Evolutionary conservation across 31 red algal genomes (phyloP).

Genomic region (Endocladia muricata): DNA sequence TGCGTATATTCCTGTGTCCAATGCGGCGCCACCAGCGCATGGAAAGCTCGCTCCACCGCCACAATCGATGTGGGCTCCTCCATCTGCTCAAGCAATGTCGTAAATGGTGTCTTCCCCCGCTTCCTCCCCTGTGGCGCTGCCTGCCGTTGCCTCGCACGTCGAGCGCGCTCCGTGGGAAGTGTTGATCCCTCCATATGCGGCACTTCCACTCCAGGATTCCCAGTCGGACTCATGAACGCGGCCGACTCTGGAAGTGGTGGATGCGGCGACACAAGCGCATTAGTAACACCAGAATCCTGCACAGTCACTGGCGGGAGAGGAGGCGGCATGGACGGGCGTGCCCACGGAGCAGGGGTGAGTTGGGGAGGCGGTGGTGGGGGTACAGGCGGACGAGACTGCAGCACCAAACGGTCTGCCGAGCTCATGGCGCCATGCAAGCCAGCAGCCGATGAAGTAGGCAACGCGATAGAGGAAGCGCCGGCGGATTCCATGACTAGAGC

Average conservation of each 20-base stretch:
- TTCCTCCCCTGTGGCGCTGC: constrained; percentile 16
- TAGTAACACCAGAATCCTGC: neutral
- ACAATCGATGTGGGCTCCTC: constrained; percentile 22
- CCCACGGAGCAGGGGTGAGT: constrained; percentile 38
- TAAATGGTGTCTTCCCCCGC: constrained; percentile 20
- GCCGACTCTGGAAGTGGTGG: no score
- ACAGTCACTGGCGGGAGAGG: constrained; percentile 2
- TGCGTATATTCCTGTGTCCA: constrained; percentile 28
- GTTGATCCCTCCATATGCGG: no score
- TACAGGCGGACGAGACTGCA: constrained; percentile 26
- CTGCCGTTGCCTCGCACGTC: constrained; percentile 33
- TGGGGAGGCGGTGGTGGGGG: constrained; percentile 51
- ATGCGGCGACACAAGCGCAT: neutral
- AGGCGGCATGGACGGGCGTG: constrained; percentile 19
- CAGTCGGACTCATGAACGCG: neutral
- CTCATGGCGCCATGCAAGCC: no score
- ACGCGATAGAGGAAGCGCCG: neutral
- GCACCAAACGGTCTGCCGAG: no score
- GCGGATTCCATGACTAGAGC: neutral
- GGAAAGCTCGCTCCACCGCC: constrained; percentile 46
- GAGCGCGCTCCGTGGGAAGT: constrained; percentile 20
- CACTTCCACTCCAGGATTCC: neutral
- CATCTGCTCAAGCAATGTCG: constrained; percentile 14
- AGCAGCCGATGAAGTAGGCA: no score
- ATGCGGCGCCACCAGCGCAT: constrained; percentile 39